Conservation (phyloP, 2,329 filamentous ascomycete genomes). For the Trichoderma citrinoviride region DNA sequence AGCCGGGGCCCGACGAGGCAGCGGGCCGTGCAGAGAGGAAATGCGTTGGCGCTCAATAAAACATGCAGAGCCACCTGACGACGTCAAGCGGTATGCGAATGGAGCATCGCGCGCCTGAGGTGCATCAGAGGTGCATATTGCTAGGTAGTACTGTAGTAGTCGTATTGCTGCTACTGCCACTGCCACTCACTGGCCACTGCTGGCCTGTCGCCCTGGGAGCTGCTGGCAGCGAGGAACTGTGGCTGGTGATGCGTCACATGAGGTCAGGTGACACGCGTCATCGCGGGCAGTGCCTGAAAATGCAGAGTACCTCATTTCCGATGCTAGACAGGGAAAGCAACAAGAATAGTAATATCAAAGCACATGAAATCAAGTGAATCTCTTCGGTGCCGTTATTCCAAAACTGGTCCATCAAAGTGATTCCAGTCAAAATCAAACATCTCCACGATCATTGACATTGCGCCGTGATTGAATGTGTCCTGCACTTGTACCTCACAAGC, state of each 20-base stretch:
- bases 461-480: neutral
- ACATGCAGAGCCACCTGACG: constrained; percentile 24
- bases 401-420: no score
- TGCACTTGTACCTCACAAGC: neutral
- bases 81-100: constrained; percentile 24
- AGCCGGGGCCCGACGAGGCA: constrained; percentile 18
- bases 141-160: neutral
- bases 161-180: no score
- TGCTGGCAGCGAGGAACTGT: constrained; percentile 21
- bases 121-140: constrained; percentile 20
- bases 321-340: no score
- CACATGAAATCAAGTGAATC: no score
- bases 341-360: no score
- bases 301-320: no score
- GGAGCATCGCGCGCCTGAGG: constrained; percentile 20
- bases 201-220: neutral
- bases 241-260: constrained; percentile 35
- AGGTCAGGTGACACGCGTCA: constrained; percentile 27
- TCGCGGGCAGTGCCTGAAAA: no score
- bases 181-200: no score
- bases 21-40: constrained; percentile 5
- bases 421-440: no score
- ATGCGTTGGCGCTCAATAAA: constrained; percentile 20
- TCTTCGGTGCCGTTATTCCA: no score
- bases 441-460: neutral